Base-by-base conservation (phyloP, 1,284 basidiomycete species). In the Trametes pubescens region DNA sequence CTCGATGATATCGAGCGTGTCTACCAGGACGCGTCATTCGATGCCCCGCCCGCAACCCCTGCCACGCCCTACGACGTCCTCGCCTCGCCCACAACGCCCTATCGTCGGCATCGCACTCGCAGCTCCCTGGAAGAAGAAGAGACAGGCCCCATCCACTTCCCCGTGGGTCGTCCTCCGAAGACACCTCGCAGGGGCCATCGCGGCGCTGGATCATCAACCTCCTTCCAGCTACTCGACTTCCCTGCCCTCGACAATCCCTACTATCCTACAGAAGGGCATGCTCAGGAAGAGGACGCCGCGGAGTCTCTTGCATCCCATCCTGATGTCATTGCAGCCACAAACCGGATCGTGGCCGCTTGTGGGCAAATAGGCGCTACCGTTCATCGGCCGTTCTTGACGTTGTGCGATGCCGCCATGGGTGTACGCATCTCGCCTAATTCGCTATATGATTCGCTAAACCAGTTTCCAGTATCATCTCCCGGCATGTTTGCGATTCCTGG, bases 361-460 rank as follows among this genome's bases (percentile, higher is more conserved):
- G 88, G 85, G 2, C 90, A 92, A 71, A 76, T 92, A 65, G 77
- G 81, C 16, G 84, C 81, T 9, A 85, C 82, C 26, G 85, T 90
- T 18, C 88, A 90, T 72, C 77, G 78, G 11, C 90, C 90, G 37
- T 91, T 91, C 72, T 76, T 89, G 40, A 84, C 83, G 18, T 75
- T 92, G 13, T 89, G 87, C 68, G 89, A 91, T 71, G 87, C 87
- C 2, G 76, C 80, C 11, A 89, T 90, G 86, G 84, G 80, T 34
- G 89, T 90, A 69, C 61, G 86, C 81, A 40, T 54, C 56, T 62
- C 49, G 57, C 37, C 29, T 57, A 56, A 5, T 18, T 14, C 43
- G 22, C 13, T 14, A 21, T 5, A 14, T 32, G 22, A 0, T 38
- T 37, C 22, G 14, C 47, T 34, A 35, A 46, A 16, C 24, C 48